Conservation (phyloP, 2,329 filamentous ascomycete species). For the Leptographium wingfieldii region DNA sequence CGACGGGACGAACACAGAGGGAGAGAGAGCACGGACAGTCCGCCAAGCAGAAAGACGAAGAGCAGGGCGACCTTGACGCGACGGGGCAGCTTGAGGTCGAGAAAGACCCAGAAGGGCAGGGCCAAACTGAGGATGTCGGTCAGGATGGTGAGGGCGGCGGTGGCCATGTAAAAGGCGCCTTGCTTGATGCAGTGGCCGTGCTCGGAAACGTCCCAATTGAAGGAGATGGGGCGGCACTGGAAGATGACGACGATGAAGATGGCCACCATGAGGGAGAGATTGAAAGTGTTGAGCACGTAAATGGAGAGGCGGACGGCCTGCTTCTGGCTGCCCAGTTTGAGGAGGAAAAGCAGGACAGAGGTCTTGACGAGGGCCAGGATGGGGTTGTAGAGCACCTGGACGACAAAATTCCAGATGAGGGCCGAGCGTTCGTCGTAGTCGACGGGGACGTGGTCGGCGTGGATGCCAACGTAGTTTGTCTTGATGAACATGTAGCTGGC, state of each 20-base stretch:
- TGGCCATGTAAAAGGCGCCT: slow-evolving; percentile 18
- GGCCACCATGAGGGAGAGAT: slow-evolving; percentile 18
- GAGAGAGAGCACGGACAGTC: slow-evolving; percentile 14
- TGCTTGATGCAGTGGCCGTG: slow-evolving; percentile 23
- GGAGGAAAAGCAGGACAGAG: slow-evolving; percentile 21
- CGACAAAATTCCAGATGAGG: slow-evolving; percentile 10
- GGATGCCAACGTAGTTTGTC: slow-evolving; percentile 11
- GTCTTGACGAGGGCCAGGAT: slow-evolving; percentile 21
- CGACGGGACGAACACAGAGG: not conserved
- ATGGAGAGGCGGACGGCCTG: slow-evolving; percentile 16
- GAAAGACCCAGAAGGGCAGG: slow-evolving; percentile 25
- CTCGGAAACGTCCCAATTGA: slow-evolving; percentile 30
- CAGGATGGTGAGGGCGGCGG: slow-evolving; percentile 28
- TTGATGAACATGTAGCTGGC: slow-evolving; percentile 10
- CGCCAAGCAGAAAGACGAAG: slow-evolving; percentile 21
- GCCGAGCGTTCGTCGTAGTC: slow-evolving; percentile 3
- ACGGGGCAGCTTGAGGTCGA: slow-evolving; percentile 18
- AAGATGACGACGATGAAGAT: slow-evolving; percentile 23
- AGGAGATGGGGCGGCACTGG: slow-evolving; percentile 27
- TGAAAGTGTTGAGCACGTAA: slow-evolving; percentile 18
- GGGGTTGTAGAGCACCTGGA: slow-evolving; percentile 13
- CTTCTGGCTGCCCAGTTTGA: slow-evolving; percentile 20
- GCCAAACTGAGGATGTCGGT: slow-evolving; percentile 30
- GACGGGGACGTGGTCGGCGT: slow-evolving; percentile 5
- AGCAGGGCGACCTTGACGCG: slow-evolving; percentile 19